Evolutionary conservation across 1,284 basidiomycete species (phyloP).

Genomic region (Schizophyllum amplum): DNA sequence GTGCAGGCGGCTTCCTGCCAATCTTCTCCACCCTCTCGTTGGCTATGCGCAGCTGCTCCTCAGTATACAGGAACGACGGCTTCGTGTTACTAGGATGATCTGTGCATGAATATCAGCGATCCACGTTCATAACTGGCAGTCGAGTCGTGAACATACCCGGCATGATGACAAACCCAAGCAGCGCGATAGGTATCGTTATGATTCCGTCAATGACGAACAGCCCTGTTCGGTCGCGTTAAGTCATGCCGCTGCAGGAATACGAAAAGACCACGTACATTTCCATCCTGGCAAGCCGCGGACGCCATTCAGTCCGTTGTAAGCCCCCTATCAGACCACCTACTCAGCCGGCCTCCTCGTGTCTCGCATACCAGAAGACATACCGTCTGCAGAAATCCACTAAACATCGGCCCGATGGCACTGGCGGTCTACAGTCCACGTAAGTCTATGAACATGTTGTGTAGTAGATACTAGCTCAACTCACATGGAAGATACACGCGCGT

Average conservation of each 20-base stretch:
- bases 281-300: slow-evolving; percentile 34
- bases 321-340: slow-evolving; percentile 23
- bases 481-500: slow-evolving; percentile 33
- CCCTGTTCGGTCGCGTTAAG: slow-evolving; percentile 17
- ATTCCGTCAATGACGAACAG: slow-evolving; percentile 38
- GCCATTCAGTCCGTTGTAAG: slow-evolving; percentile 34
- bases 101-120: slow-evolving; percentile 3
- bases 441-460: no score
- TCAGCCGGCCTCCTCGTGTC: no score
- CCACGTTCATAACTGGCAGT: not conserved
- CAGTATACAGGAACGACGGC: slow-evolving; percentile 25
- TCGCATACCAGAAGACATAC: no score
- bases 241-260: not conserved
- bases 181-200: slow-evolving; percentile 33
- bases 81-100: slow-evolving; percentile 29
- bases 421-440: slow-evolving; percentile 22
- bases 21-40: slow-evolving; percentile 26
- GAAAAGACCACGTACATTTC: slow-evolving; percentile 25
- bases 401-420: slow-evolving; percentile 32
- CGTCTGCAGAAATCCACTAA: slow-evolving; percentile 30
- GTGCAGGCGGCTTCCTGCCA: slow-evolving; percentile 30
- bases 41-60: slow-evolving; percentile 32
- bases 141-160: slow-evolving; percentile 24
- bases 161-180: slow-evolving; percentile 33
- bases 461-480: no score